Evolutionary conservation across 352 stramenopile species (phyloP), one percentile per base, ranked within the genome.

Genomic region (Phytophthora meadii): DNA sequence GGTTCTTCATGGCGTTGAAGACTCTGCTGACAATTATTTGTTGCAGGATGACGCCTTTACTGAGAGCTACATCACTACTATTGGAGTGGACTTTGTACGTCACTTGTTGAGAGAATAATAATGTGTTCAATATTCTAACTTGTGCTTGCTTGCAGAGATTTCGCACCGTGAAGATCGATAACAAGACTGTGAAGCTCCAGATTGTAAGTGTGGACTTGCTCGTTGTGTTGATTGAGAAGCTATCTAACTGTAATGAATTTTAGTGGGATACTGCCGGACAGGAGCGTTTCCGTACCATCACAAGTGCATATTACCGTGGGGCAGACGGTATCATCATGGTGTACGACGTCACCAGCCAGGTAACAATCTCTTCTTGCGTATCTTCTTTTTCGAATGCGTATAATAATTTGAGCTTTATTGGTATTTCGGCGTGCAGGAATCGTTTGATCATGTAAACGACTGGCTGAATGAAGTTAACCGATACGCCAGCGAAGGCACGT

Each of bases 381-480:
- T 34, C 10, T 34, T 34, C 10, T 9, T 34, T 34, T 34, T 34
- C 6, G 28, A 9, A 9, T 4, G 11, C 9, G 9, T 24, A 28
- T 24, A 41, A 32, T 28, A 17, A 19, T 8, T 24, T 8, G 60
- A 22, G 1, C 22, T 52, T 14, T 49, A 14, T 54, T 28, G 49
- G n/a, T 41, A 17, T 22, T 19, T 48, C 10, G n/a, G 17, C 7
- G 1, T 27, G 10, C 61, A 98, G 79, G 97, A 99, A 79, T 99
- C 96, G 15, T 99, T 99, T 76, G 97, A 99, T 77, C 98, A 99
- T 80, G 97, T 99, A 25, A 99, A 99, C 76, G 92, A 99, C 68
- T 99, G 98, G 97, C 75, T 99, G 24, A 96, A 99, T 70, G 97
- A 99, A 87, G 98, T 99, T 73, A 97, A 99, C 65, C 79, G 90